A percentile compares a stretch with the other conserved stretches of the same genome.
These are phyloP conservation scores for Solanum lycopersicoides DNA, from an alignment of 257 asterid genomes.

Conservation along the genomic window DNA sequence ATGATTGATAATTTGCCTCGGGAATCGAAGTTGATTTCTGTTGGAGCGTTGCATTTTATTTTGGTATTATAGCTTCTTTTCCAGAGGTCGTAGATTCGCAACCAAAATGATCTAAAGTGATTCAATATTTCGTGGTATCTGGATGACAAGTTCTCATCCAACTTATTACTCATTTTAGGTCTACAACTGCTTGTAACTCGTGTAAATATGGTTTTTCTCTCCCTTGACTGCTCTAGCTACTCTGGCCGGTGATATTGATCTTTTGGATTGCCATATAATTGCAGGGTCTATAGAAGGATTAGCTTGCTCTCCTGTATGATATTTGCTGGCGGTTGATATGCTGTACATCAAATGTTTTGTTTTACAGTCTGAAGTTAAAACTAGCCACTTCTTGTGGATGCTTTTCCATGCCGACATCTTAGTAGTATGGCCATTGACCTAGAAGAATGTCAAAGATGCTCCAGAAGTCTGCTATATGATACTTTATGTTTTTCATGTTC, in stretches of 20 bases:
- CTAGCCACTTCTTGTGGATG: slow-evolving; percentile 31
- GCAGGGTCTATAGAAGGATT: slow-evolving; percentile 99
- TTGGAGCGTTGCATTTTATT: background rate
- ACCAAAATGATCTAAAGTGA: background rate
- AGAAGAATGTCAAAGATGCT: slow-evolving; percentile 41
- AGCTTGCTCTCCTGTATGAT: slow-evolving; percentile 91
- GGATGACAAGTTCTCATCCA: background rate
- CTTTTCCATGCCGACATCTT: slow-evolving; percentile 66
- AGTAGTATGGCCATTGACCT: slow-evolving; percentile 47
- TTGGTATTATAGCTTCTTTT: background rate
- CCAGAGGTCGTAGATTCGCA: background rate
- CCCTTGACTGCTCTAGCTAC: slow-evolving; percentile 24
- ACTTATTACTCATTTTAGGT: slow-evolving; percentile 1
- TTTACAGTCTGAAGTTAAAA: slow-evolving; percentile 77
- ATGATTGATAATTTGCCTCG: background rate
- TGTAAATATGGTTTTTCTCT: slow-evolving; percentile 15
- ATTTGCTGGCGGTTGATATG: slow-evolving; percentile 99
- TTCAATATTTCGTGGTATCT: background rate
- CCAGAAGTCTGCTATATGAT: slow-evolving; percentile 24
- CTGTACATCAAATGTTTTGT: slow-evolving; percentile 93
- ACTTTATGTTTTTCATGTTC: slow-evolving; percentile 19
- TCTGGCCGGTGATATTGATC: slow-evolving; percentile 69
- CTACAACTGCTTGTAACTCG: slow-evolving; percentile 13
- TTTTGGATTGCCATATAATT: slow-evolving; percentile 93
- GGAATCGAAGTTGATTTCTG: background rate